Conservation (phyloP, 805 yeast species). For the Wickerhamomyces subpelliculosus region DNA sequence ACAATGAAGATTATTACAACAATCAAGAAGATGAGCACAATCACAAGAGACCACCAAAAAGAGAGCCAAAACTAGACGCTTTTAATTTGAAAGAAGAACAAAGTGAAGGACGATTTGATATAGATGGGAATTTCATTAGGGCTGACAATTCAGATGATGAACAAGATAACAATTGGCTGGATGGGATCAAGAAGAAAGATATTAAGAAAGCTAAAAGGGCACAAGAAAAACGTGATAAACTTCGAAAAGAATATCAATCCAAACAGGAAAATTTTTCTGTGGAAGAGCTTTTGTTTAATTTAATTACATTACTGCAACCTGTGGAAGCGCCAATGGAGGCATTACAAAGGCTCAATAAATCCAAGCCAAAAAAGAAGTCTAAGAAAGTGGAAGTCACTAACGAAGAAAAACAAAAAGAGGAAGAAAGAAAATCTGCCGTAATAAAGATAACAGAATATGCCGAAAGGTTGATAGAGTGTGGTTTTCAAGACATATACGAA, state of each 20-base stretch:
- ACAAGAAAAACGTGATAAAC: conserved; percentile 17
- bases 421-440: conserved; percentile 23
- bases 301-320: conserved; percentile 45
- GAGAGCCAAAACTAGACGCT: conserved; percentile 46
- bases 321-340: conserved; percentile 58
- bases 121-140: conserved; percentile 50
- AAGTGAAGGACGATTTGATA: conserved; percentile 54
- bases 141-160: conserved; percentile 26
- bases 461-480: conserved; percentile 37
- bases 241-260: conserved; percentile 15
- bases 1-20: conserved; percentile 13
- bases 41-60: conserved; percentile 6
- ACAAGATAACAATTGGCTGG: conserved; percentile 31
- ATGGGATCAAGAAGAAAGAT: conserved; percentile 28
- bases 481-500: conserved; percentile 42
- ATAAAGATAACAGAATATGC: conserved; percentile 40
- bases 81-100: conserved; percentile 53
- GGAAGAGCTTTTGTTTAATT: conserved; percentile 19
- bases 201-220: conserved; percentile 30
- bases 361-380: conserved; percentile 16
- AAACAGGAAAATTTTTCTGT: conserved; percentile 9
- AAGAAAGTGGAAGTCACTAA: conserved; percentile 6
- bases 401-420: conserved; percentile 13
- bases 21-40: conserved; percentile 13
- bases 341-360: conserved; percentile 32